Base-by-base conservation (phyloP, 441 rosid genomes). In the Gossypium lobatum region DNA sequence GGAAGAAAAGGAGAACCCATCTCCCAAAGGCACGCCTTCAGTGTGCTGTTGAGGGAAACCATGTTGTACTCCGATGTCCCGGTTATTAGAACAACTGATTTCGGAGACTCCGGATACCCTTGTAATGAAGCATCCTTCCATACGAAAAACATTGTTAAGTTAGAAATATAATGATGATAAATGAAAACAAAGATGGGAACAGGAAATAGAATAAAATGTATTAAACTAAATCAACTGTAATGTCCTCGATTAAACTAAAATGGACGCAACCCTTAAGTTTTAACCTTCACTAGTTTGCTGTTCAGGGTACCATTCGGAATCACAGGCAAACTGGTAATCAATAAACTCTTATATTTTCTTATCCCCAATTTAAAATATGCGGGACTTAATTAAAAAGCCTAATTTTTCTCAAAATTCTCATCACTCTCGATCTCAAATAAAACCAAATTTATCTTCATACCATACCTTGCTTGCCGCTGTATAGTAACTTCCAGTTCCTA, bases 1-100 rank as follows among this genome's bases (percentile, higher is more conserved):
- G 97, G 98, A 70, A 91, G 88, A 82, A 93, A 95, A 10, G 98
- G 99, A 17, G 99, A 93, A 2, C 93, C 93, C 99, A 95, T 95
- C 85, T 95, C 99, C 98, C 95, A 95, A 64, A 95, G 96, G 83
- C 87, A 95, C 0, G 90, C 93, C 83, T 93, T 95, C 71, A 95
- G 67, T 28, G 99, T 95, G 77, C 87, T 88, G 48, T 89, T 81
- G 17, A 95, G 91, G 18, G 99, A 95, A 55, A 91, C 85, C 77
- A 79, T 83, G 81, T 91, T 95, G 83, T 95, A 95, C 60, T 92
- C 97, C 13, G 97, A 86, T 3, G 92, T 87, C 39, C 99, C 99
- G 0, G 96, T 91, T 84, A 95, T 87, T 52, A 95, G 86, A 64
- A 88, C 97, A 53, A 95, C 99, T 6, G 94, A 91, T 81, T 93